Evolutionary conservation across 345 rosid genomes (phyloP).

Genomic region (Eutrema yunnanense): DNA sequence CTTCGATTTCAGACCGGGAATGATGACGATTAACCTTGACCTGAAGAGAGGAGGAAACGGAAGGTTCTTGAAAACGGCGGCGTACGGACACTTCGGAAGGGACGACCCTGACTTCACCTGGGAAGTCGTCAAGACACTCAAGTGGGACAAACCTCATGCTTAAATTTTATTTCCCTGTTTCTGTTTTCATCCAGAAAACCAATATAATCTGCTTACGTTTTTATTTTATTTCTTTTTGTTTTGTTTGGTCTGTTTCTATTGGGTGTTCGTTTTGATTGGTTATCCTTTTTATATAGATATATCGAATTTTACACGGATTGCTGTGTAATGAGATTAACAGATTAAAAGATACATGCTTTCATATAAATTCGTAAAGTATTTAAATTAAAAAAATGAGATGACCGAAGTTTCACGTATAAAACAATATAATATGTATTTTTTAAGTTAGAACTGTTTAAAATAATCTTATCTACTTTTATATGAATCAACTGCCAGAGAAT

Average conservation of each 20-base stretch:
- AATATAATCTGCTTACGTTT: neutral
- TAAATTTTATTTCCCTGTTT: neutral
- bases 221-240: neutral
- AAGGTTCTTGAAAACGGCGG: slow-evolving; percentile 30
- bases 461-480: no score
- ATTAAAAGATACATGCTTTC: no score
- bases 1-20: slow-evolving; percentile 31
- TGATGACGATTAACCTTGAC: slow-evolving; percentile 29
- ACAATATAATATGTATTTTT: no score
- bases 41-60: slow-evolving; percentile 30
- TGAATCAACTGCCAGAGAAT: no score
- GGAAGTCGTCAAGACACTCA: slow-evolving; percentile 33
- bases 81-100: slow-evolving; percentile 31
- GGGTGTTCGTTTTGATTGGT: neutral
- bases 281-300: neutral
- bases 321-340: no score
- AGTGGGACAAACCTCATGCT: slow-evolving; percentile 29
- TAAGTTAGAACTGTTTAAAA: no score
- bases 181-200: neutral
- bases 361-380: no score
- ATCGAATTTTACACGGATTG: neutral
- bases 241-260: neutral
- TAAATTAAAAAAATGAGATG: no score
- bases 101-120: slow-evolving; percentile 35
- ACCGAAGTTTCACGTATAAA: no score